These are phyloP conservation scores for Hippophae tibetana DNA, from an alignment of 306 rosid species.

Conservation along the genomic window DNA sequence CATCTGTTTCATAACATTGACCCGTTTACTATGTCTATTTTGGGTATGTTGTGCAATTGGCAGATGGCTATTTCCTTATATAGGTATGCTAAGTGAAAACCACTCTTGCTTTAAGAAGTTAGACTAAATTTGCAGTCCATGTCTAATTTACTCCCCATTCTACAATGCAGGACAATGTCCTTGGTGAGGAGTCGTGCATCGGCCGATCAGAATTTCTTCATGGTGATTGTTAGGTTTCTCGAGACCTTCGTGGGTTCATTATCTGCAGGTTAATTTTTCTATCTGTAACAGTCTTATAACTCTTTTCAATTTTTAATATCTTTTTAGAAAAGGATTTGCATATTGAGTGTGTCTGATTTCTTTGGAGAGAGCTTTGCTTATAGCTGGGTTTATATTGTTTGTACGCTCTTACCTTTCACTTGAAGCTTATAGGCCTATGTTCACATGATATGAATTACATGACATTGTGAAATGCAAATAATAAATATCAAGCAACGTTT, in stretches of 20 bases:
- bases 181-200: conserved; percentile 49
- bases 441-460: too few relatives aligned
- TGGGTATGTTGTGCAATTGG: conserved; percentile 2
- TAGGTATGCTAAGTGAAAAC: conserved; percentile 49
- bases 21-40: conserved; percentile 15
- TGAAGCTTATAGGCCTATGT: too few relatives aligned
- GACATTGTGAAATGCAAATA: too few relatives aligned
- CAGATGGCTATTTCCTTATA: conserved; percentile 98
- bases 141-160: conserved; percentile 15
- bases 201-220: conserved; percentile 63
- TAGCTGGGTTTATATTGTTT: too few relatives aligned
- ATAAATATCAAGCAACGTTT: too few relatives aligned
- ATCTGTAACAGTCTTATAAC: conserved; percentile 13
- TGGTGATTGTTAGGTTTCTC: conserved; percentile 80
- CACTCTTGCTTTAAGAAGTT: conserved; percentile 6
- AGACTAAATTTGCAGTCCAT: conserved; percentile 16
- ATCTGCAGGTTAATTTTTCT: conserved; percentile 68
- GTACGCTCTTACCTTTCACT: too few relatives aligned
- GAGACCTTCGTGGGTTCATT: conserved; percentile 96
- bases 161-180: conserved; percentile 75
- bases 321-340: too few relatives aligned
- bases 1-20: conserved; percentile 19
- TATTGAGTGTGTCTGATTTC: too few relatives aligned
- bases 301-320: background rate
- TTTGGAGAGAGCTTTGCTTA: too few relatives aligned